Base-by-base conservation (phyloP, 2,329 filamentous ascomycete genomes). In the Diaporthe amygdali region DNA sequence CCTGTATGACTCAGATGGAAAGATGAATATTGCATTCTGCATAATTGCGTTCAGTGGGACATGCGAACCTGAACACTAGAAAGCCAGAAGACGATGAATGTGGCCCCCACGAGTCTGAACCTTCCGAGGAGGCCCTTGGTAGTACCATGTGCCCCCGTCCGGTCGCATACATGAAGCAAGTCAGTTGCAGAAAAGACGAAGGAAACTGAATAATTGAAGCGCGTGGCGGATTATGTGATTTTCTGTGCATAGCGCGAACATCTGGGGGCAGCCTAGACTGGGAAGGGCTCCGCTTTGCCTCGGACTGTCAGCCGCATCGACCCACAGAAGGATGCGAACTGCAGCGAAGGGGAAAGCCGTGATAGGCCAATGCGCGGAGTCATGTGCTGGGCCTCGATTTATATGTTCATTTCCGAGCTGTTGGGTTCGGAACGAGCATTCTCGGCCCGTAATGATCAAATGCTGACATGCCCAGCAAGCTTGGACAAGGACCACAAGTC, bases 311-410 rank as follows among this genome's bases (percentile, higher is more conserved):
- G 59, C 59, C 20, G 59, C 59, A 64, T 20, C 44, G 59, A 49
- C 59, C 59, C 59, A 64, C 59, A 64, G 44, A 64, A 64, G 59
- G 59, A 64, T 64, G 59, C 59, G 44, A 64, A 32, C 7, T 49
- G 44, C 44, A 25, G 44, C 30, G 25, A 7, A 49, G 20, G 41
- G n/a, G 59, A 8, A 49, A 30, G 41, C 59, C 59, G 44, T 37
- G 44, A 64, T 64, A 46, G 59, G 59, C 5, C 59, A 41, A 64
- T 25, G 32, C 25, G 30, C 30, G 22, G 41, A 7, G 14, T 64
- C 59, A 64, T 64, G 44, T 64, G 59, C 59, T 64, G 30, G 44
- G 44, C 30, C 0, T 49, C 14, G 41, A 64, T 12, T 49, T 64
- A 47, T 64, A 64, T 37, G 59, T 25, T 64, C 59, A 34, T 64